Percentiles rank a stretch among this genome's conserved stretches.
These are phyloP conservation scores for Tylopilus sp. DNA, from an alignment of 1,284 basidiomycete genomes.

Conservation along the genomic window DNA sequence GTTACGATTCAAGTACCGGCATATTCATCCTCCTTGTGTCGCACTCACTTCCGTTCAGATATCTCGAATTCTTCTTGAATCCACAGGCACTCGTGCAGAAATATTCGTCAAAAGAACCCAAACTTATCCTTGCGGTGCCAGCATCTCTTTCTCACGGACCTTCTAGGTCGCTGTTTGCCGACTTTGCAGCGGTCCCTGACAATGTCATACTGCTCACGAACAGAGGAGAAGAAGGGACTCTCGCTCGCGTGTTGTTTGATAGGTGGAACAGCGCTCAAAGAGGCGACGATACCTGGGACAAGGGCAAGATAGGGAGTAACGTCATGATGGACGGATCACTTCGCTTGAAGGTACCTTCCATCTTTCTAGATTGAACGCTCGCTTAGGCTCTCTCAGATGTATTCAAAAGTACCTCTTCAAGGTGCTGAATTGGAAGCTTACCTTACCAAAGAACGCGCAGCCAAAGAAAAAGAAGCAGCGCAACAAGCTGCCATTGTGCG, in stretches of 20 bases:
- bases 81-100: constrained; percentile 78
- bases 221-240: constrained; percentile 76
- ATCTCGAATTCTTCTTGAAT: constrained; percentile 86
- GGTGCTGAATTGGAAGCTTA: constrained; percentile 85
- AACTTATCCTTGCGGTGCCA: constrained; percentile 91
- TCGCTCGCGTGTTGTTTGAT: constrained; percentile 79
- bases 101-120: constrained; percentile 84
- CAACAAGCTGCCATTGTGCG: constrained; percentile 84
- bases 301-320: constrained; percentile 83
- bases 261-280: constrained; percentile 83
- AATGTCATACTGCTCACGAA: constrained; percentile 86
- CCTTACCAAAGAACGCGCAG: constrained; percentile 74
- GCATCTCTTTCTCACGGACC: constrained; percentile 91
- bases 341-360: constrained; percentile 57
- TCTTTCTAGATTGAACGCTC: not conserved
- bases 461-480: constrained; percentile 85
- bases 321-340: constrained; percentile 74
- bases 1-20: constrained; percentile 65
- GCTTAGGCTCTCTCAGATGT: constrained; percentile 55
- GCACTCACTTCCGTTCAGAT: constrained; percentile 45
- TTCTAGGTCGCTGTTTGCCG: constrained; percentile 80
- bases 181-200: constrained; percentile 77
- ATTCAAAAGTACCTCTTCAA: constrained; percentile 83
- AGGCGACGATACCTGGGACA: constrained; percentile 79
- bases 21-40: not conserved